phyloP scores from a whole-genome alignment of 176 grass and related monocot species.

The Tuctoria greenei region DNA sequence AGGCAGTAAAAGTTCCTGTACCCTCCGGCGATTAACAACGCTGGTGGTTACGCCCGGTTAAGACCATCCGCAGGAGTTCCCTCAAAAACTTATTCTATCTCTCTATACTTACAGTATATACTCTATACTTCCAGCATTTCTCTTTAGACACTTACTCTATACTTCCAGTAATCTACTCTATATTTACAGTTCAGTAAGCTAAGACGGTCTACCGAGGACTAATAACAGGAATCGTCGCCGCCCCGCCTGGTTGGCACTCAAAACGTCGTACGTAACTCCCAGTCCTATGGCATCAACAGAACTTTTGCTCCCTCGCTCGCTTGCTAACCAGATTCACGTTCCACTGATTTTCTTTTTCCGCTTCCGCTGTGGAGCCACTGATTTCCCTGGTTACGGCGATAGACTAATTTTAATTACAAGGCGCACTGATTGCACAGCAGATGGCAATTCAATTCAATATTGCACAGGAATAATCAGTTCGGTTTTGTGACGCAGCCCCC shows the following conservation, averaged over 20 bases:
- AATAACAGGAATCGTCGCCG: not conserved
- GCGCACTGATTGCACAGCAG: conserved; percentile 26
- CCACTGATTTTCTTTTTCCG: not conserved
- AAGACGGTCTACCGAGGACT: not conserved
- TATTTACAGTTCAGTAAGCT: too few species aligned
- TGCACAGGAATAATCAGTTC: conserved; percentile 1
- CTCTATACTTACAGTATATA: too few species aligned
- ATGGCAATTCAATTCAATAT: conserved; percentile 26
- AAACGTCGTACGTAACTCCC: not conserved
- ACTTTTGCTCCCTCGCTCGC: not conserved
- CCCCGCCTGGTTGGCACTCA: not conserved
- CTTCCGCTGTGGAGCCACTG: not conserved
- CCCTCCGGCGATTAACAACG: conserved; percentile 23
- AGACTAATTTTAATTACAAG: not conserved
- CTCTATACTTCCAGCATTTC: too few species aligned
- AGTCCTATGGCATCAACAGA: not conserved
- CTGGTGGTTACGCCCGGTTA: not conserved
- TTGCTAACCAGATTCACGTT: not conserved
- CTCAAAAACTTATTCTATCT: too few species aligned
- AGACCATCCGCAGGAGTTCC: too few species aligned
- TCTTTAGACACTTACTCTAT: too few species aligned
- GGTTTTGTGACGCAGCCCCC: conserved; percentile 5
- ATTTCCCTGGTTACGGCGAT: not conserved
- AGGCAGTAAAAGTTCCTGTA: conserved; percentile 35
- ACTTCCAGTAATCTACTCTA: too few species aligned